These are phyloP conservation scores for Dactylellina sp. DNA, from an alignment of 2,329 filamentous ascomycete genomes.

Conservation along the genomic window DNA sequence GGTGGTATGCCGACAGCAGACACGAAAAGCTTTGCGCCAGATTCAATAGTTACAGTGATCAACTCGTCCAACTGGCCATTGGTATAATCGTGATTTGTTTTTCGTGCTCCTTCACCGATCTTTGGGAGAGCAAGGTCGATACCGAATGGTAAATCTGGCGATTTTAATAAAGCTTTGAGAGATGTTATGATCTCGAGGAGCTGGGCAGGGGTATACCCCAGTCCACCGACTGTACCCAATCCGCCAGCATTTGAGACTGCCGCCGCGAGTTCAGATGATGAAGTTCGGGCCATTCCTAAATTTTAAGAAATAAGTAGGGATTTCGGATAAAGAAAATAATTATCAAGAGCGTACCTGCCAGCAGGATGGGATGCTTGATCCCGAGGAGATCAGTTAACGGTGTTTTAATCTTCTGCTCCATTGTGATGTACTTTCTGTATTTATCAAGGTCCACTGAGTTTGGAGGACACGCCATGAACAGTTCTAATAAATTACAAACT, in stretches of 20 bases:
- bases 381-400: conserved; percentile 81
- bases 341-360: conserved; percentile 72
- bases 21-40: conserved; percentile 87
- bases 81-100: conserved; percentile 97
- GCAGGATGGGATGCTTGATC: conserved; percentile 88
- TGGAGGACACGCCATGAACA: conserved; percentile 19
- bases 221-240: conserved; percentile 79
- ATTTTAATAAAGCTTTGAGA: conserved; percentile 78
- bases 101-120: conserved; percentile 82
- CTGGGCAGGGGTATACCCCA: conserved; percentile 78
- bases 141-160: conserved; percentile 82
- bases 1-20: conserved; percentile 89
- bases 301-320: not conserved
- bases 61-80: conserved; percentile 87
- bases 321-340: conserved; percentile 1
- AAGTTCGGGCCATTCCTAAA: conserved; percentile 80
- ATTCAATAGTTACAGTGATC: conserved; percentile 85
- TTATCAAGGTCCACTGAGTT: conserved; percentile 13
- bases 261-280: conserved; percentile 80
- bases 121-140: conserved; percentile 92
- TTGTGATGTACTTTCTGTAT: conserved; percentile 26
- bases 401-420: conserved; percentile 71
- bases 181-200: conserved; percentile 84
- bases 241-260: conserved; percentile 91
- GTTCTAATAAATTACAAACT: not conserved